phyloP scores from a whole-genome alignment of 345 rosid species.

The Eucalyptus coolabah region DNA sequence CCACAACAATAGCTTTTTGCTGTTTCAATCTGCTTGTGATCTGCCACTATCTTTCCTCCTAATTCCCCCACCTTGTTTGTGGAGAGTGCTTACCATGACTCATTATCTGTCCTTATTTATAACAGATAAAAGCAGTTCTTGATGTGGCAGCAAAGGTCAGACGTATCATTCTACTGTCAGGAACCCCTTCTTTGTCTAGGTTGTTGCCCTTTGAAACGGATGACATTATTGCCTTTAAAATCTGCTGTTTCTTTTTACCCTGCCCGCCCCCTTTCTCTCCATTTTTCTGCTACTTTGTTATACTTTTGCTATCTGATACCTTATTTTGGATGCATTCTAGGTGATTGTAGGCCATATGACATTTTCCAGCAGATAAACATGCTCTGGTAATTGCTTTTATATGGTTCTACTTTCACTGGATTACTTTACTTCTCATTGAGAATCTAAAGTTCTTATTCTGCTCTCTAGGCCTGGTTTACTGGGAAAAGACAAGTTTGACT shows the following conservation, averaged over 20 bases:
- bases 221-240: not conserved
- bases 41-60: not conserved
- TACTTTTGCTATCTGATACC: conserved; percentile 11
- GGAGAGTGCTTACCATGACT: not conserved
- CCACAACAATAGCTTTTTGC: not conserved
- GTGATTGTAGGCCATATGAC: conserved; percentile 86
- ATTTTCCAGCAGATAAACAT: conserved; percentile 94
- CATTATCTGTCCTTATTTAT: not conserved
- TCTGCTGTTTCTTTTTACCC: not conserved
- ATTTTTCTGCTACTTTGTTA: not conserved
- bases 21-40: not conserved
- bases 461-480: conserved; percentile 84
- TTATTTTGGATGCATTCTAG: conserved; percentile 21
- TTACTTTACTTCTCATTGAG: not conserved
- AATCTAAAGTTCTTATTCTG: not conserved
- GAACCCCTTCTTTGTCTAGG: conserved; percentile 99
- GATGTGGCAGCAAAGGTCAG: conserved; percentile 70
- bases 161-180: conserved; percentile 70
- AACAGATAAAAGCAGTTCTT: conserved; percentile 70
- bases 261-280: not conserved
- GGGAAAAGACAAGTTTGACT: conserved; percentile 82
- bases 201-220: conserved; percentile 17
- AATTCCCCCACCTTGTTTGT: not conserved
- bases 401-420: not conserved
- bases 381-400: conserved; percentile 60